Conservation (phyloP, 1,284 basidiomycete species). For the Tremellales sp. region DNA sequence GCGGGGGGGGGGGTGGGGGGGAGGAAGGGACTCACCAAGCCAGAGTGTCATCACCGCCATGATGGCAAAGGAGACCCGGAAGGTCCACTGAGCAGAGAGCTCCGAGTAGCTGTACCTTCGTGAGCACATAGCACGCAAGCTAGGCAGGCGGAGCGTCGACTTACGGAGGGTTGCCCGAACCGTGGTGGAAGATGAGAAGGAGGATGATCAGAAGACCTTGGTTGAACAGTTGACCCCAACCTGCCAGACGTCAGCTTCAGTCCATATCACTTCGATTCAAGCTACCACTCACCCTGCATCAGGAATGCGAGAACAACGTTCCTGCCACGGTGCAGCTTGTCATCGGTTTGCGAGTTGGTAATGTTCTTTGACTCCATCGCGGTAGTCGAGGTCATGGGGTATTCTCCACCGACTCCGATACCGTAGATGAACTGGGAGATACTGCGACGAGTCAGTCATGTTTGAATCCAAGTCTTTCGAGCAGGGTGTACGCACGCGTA, state of each 20-base stretch:
- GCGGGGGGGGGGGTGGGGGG: background rate
- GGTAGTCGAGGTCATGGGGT: slow-evolving; percentile 56
- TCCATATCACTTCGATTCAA: background rate
- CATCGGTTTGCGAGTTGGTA: slow-evolving; percentile 48
- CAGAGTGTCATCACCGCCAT: slow-evolving; percentile 54
- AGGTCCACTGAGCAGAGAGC: slow-evolving; percentile 54
- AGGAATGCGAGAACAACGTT: slow-evolving; percentile 55
- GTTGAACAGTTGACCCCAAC: slow-evolving; percentile 56
- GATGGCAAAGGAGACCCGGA: slow-evolving; percentile 55
- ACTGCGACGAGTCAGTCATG: too few species aligned
- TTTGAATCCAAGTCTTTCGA: background rate
- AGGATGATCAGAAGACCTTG: slow-evolving; percentile 53
- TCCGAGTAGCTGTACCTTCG: too few species aligned
- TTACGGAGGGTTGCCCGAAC: slow-evolving; percentile 42
- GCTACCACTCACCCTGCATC: slow-evolving; percentile 46
- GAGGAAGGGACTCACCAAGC: slow-evolving; percentile 41
- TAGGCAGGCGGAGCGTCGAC: background rate
- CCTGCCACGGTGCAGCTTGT: slow-evolving; percentile 56
- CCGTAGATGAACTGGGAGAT: slow-evolving; percentile 54
- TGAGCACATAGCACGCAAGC: too few species aligned
- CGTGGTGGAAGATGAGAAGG: slow-evolving; percentile 53
- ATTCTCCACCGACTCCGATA: slow-evolving; percentile 53
- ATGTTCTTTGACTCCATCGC: slow-evolving; percentile 51
- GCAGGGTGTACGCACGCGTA: slow-evolving; percentile 39
- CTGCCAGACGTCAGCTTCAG: slow-evolving; percentile 16